A percentile compares a stretch with the other conserved stretches of the same genome.
Conservation (phyloP, 495 filamentous ascomycete genomes). For the Penicillium soppii region DNA sequence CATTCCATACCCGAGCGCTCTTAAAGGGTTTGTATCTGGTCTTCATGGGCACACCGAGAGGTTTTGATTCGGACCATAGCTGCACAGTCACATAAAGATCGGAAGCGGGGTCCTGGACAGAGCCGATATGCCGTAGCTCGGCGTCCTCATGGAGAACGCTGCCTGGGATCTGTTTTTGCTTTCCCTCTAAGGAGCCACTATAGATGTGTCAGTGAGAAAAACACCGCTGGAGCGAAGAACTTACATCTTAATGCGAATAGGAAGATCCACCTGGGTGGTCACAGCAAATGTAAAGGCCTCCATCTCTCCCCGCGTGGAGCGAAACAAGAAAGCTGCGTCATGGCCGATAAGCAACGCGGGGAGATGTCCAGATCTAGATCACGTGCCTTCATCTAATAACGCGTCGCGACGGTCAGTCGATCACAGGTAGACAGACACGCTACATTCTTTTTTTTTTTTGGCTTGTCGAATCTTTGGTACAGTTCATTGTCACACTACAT, state of each 20-base stretch:
- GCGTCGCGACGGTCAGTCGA: slow-evolving; percentile 1
- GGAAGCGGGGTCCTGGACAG: slow-evolving; percentile 68
- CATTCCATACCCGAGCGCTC: slow-evolving; percentile 79
- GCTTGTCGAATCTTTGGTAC: background rate
- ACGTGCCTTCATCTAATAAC: background rate
- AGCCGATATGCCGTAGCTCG: slow-evolving; percentile 80
- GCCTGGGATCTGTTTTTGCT: slow-evolving; percentile 72
- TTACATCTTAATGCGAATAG: slow-evolving; percentile 83
- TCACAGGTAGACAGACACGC: background rate
- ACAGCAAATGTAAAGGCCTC: slow-evolving; percentile 93
- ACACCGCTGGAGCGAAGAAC: slow-evolving; percentile 16
- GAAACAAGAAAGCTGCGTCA: slow-evolving; percentile 3
- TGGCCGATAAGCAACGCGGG: slow-evolving; percentile 10
- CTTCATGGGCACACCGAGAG: slow-evolving; percentile 85
- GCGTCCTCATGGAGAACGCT: slow-evolving; percentile 76
- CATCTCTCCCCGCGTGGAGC: slow-evolving; percentile 49
- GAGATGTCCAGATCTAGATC: background rate
- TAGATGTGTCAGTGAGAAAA: slow-evolving; percentile 14
- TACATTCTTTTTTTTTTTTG: background rate
- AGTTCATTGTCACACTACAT: background rate
- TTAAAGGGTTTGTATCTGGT: slow-evolving; percentile 91
- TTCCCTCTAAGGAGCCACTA: slow-evolving; percentile 84
- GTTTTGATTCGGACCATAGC: slow-evolving; percentile 94
- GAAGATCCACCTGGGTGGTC: slow-evolving; percentile 74
- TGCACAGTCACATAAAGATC: slow-evolving; percentile 93